A percentile compares a stretch with the other conserved stretches of the same genome.
Conservation (phyloP, 306 rosid species). For the Prunus armeniaca region DNA sequence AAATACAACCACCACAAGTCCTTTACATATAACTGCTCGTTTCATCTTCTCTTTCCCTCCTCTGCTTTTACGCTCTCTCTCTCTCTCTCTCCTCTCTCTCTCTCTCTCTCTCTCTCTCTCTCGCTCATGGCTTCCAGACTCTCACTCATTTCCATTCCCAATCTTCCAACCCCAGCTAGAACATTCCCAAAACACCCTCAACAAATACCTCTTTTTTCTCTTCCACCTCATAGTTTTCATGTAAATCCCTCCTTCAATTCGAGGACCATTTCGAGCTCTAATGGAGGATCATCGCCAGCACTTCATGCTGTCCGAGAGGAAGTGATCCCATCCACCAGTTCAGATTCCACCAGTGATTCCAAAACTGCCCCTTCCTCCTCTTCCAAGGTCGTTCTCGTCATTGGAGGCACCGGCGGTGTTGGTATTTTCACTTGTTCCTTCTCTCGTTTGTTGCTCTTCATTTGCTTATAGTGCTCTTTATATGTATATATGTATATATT, state of each 20-base stretch:
- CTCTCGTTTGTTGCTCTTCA: constrained; percentile 5
- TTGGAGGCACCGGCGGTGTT: constrained; percentile 90
- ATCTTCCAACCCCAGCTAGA: constrained; percentile 21
- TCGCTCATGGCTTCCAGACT: constrained; percentile 54
- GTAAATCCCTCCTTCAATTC: constrained; percentile 5
- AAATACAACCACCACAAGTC: constrained; percentile 6
- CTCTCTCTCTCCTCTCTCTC: not conserved
- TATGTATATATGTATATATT: not conserved
- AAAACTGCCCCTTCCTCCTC: constrained; percentile 38
- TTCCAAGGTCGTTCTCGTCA: constrained; percentile 74
- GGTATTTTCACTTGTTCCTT: constrained; percentile 39
- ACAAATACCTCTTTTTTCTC: constrained; percentile 9
- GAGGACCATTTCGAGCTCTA: constrained; percentile 39
- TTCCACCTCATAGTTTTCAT: constrained; percentile 21
- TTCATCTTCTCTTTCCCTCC: not conserved
- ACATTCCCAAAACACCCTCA: constrained; percentile 26
- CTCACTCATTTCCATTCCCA: constrained; percentile 27
- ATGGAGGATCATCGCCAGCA: constrained; percentile 22
- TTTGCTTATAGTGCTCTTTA: not conserved
- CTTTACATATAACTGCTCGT: not conserved
- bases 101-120: not conserved
- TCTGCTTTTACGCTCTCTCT: not conserved
- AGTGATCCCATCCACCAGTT: constrained; percentile 31
- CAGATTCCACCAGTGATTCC: constrained; percentile 28
- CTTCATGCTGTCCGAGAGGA: constrained; percentile 44